Evolutionary conservation across 2,329 filamentous ascomycete genomes (phyloP).

Genomic region (Aspergillus ruber): DNA sequence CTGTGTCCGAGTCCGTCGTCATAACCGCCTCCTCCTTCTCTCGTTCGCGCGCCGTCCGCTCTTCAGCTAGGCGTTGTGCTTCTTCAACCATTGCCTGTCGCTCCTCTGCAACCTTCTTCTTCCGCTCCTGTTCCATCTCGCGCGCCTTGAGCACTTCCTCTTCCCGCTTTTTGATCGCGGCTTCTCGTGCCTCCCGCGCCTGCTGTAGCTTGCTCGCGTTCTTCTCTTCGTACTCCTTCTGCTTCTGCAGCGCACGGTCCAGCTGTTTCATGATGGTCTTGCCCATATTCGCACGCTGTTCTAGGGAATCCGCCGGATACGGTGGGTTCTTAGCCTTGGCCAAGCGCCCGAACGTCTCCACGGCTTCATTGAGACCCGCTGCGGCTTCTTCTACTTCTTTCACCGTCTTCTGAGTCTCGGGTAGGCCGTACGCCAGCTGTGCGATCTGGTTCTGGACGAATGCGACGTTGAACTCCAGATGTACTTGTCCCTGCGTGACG

Average conservation of each 20-base stretch:
- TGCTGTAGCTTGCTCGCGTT: slow-evolving; percentile 82
- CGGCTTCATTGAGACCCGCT: slow-evolving; percentile 76
- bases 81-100: slow-evolving; percentile 71
- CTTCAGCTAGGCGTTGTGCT: slow-evolving; percentile 65
- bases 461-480: slow-evolving; percentile 95
- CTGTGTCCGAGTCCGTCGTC: slow-evolving; percentile 75
- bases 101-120: slow-evolving; percentile 79
- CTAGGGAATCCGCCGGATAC: slow-evolving; percentile 83
- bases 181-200: slow-evolving; percentile 72
- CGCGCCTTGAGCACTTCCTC: slow-evolving; percentile 64
- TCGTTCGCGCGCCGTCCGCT: slow-evolving; percentile 64
- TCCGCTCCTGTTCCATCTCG: slow-evolving; percentile 64
- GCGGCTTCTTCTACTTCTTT: slow-evolving; percentile 75
- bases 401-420: slow-evolving; percentile 69
- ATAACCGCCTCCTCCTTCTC: slow-evolving; percentile 66
- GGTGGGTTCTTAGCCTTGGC: slow-evolving; percentile 63
- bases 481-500: slow-evolving; percentile 72
- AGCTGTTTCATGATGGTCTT: slow-evolving; percentile 91
- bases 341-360: slow-evolving; percentile 59
- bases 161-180: slow-evolving; percentile 70
- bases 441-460: slow-evolving; percentile 96
- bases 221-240: slow-evolving; percentile 86
- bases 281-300: slow-evolving; percentile 95
- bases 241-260: slow-evolving; percentile 73
- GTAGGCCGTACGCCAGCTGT: slow-evolving; percentile 66